Percentiles rank a stretch among this genome's conserved stretches.
phyloP scores from a whole-genome alignment of 108 stramenopile genomes.

The Pseudonitzschia pungens region DNA sequence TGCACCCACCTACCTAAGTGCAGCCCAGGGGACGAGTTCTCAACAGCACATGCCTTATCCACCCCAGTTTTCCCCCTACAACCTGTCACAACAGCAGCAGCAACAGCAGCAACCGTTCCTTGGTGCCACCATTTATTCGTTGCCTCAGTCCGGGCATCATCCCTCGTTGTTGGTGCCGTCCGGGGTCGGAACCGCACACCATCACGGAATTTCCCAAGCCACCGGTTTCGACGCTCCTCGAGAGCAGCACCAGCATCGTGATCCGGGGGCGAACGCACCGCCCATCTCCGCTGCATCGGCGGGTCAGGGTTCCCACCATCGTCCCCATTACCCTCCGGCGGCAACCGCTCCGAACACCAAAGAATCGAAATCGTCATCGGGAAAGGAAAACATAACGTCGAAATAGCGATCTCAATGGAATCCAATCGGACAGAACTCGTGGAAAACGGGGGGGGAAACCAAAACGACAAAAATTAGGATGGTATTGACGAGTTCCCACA shows the following conservation, averaged over 20 bases:
- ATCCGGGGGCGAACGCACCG: background rate
- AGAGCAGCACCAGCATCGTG: background rate
- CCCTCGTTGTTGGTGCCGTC: slow-evolving; percentile 1
- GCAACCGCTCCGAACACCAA: background rate
- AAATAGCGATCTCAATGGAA: background rate
- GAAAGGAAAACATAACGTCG: slow-evolving; percentile 6
- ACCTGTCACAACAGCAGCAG: background rate
- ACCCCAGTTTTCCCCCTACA: background rate
- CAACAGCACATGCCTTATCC: background rate
- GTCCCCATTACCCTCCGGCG: background rate
- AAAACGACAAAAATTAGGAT: too few species aligned
- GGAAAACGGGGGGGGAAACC: too few species aligned
- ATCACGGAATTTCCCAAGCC: background rate
- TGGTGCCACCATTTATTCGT: background rate
- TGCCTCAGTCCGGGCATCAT: background rate
- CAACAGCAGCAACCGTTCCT: background rate
- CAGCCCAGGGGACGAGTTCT: background rate
- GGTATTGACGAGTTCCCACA: too few species aligned
- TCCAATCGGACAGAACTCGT: too few species aligned
- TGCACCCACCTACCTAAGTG: slow-evolving; percentile 26
- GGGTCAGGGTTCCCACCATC: background rate
- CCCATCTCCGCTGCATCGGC: background rate
- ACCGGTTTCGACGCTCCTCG: background rate
- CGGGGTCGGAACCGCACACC: background rate
- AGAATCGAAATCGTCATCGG: background rate